Conservation (phyloP, 192 early-diverging fungal genomes). For the Rhizoclosmatium sp. region DNA sequence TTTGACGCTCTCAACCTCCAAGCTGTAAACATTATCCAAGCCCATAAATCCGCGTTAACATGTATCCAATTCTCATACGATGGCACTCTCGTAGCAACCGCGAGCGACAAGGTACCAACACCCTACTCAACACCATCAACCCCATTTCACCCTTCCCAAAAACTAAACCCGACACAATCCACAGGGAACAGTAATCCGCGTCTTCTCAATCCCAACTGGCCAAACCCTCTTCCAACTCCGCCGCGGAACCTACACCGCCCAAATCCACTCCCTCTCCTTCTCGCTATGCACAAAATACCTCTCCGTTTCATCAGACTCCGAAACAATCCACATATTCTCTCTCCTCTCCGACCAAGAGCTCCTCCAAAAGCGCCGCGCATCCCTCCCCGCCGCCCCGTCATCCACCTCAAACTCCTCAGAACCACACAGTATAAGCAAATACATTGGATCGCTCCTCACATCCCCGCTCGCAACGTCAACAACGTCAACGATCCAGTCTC, state of each 20-base stretch:
- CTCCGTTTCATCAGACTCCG: constrained; percentile 88
- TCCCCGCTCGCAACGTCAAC: constrained; percentile 12
- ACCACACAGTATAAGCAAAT: too few species aligned
- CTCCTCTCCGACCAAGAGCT: constrained; percentile 45
- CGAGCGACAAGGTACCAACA: constrained; percentile 86
- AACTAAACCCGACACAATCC: not conserved
- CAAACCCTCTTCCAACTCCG: constrained; percentile 92
- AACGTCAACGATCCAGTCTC: constrained; percentile 80
- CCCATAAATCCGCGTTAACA: constrained; percentile 91
- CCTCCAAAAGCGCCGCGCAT: not conserved
- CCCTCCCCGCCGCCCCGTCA: too few species aligned
- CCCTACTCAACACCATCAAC: not conserved
- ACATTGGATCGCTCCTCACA: not conserved
- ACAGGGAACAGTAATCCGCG: constrained; percentile 93
- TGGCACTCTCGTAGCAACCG: constrained; percentile 92
- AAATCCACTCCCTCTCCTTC: constrained; percentile 93
- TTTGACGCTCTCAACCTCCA: constrained; percentile 91
- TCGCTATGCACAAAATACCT: constrained; percentile 74
- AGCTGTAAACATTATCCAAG: constrained; percentile 92
- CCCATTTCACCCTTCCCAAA: constrained; percentile 6
- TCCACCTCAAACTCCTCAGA: too few species aligned
- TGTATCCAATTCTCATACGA: constrained; percentile 88
- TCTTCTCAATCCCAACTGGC: constrained; percentile 87
- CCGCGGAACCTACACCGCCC: constrained; percentile 89
- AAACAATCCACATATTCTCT: constrained; percentile 97